phyloP scores from a whole-genome alignment of 2,329 filamentous ascomycete genomes.

The Sarocladium strictum region DNA sequence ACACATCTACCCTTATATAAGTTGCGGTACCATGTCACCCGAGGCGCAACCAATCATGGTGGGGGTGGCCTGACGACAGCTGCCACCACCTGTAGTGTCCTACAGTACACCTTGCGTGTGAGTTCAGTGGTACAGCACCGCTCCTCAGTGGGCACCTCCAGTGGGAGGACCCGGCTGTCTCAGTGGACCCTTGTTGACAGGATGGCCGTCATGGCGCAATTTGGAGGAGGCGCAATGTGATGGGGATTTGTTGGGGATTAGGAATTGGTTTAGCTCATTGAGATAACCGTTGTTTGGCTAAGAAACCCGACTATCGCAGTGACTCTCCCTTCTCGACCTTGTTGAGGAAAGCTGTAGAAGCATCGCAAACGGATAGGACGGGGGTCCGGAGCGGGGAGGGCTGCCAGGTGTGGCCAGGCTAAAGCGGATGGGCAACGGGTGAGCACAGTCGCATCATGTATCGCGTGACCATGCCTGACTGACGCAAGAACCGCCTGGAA shows the following conservation, averaged over 20 bases:
- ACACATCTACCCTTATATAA: conserved; percentile 4
- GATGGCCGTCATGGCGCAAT: neutral
- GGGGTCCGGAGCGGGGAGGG: neutral
- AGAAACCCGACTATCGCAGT: neutral
- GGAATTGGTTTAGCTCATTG: neutral
- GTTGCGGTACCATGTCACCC: neutral
- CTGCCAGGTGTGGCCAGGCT: neutral
- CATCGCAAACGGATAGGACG: neutral
- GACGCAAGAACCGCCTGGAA: conserved; percentile 9
- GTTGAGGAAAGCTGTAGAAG: neutral
- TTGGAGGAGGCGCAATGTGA: neutral
- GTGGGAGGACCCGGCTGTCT: neutral
- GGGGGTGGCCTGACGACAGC: neutral
- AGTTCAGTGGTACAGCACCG: neutral
- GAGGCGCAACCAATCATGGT: conserved; percentile 4
- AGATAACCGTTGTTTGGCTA: neutral
- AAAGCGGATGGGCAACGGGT: neutral
- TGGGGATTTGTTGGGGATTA: conserved; percentile 1
- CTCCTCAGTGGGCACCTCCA: neutral
- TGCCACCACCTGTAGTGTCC: neutral
- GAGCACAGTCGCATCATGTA: conserved; percentile 9
- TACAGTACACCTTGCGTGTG: neutral
- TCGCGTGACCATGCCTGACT: conserved; percentile 8
- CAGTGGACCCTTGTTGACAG: neutral
- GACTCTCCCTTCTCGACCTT: neutral